Conservation (phyloP, 305 asterid genomes). For the Striga hermonthica region DNA sequence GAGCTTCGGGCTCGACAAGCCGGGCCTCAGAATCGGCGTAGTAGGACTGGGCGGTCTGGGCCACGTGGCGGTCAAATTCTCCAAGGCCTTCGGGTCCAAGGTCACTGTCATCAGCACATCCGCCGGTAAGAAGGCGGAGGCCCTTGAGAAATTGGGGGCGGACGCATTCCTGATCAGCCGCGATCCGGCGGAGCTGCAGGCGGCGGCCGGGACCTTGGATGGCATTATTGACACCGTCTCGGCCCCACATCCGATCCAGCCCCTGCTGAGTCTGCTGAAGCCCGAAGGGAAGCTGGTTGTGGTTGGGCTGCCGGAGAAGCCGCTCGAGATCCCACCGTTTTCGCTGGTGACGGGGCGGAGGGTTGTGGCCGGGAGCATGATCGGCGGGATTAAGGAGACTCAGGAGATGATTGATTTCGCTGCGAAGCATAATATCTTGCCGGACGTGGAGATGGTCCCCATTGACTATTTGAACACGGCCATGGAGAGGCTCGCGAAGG, state of each 20-base stretch:
- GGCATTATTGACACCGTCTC: constrained; percentile 62
- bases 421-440: constrained; percentile 41
- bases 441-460: constrained; percentile 26
- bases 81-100: too few relatives aligned
- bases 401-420: constrained; percentile 13
- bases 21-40: too few relatives aligned
- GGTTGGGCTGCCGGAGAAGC: constrained; percentile 60
- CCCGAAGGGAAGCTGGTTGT: constrained; percentile 58
- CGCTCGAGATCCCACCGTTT: constrained; percentile 56
- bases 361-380: constrained; percentile 57
- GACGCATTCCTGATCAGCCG: constrained; percentile 51
- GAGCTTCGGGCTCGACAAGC: too few relatives aligned
- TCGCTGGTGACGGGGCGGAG: constrained; percentile 57
- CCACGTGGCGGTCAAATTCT: too few relatives aligned
- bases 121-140: constrained; percentile 46
- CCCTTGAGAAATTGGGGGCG: constrained; percentile 55
- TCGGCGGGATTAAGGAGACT: background rate
- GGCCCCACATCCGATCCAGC: constrained; percentile 52
- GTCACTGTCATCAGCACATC: constrained; percentile 53
- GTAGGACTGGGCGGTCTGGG: too few relatives aligned
- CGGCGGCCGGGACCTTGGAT: constrained; percentile 55
- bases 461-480: constrained; percentile 45
- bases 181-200: constrained; percentile 51
- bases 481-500: constrained; percentile 52
- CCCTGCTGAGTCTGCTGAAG: constrained; percentile 50